phyloP scores from a whole-genome alignment of 345 rosid genomes.

The Clausena lansium region DNA sequence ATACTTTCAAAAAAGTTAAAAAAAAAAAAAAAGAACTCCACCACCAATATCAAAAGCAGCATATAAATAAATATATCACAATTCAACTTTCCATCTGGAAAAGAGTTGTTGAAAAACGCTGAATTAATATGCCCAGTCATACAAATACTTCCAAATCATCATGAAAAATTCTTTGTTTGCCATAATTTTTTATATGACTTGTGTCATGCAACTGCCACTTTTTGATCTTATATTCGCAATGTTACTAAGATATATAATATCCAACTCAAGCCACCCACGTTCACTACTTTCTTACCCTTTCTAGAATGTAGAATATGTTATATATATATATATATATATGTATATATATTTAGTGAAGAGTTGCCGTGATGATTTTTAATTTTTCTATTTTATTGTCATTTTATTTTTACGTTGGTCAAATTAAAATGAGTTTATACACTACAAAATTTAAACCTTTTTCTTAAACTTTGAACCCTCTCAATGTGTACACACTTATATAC shows the following conservation, averaged over 20 bases:
- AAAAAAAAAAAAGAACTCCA: not conserved
- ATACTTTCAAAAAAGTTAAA: too few species aligned
- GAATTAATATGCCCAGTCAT: not conserved
- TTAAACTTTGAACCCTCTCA: too few species aligned
- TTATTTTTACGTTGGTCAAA: too few species aligned
- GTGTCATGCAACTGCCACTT: not conserved
- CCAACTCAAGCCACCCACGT: slow-evolving; percentile 9
- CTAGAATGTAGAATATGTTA: not conserved
- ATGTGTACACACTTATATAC: too few species aligned
- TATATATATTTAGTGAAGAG: too few species aligned
- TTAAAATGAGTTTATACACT: too few species aligned
- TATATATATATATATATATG: too few species aligned
- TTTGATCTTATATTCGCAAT: not conserved
- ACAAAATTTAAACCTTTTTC: too few species aligned
- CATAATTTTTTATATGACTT: not conserved
- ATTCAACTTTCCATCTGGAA: not conserved
- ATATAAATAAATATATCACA: too few species aligned
- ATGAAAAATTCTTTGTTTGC: not conserved
- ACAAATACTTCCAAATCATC: not conserved
- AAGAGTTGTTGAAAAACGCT: not conserved
- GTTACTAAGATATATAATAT: not conserved
- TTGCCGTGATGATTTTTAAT: too few species aligned
- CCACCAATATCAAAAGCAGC: not conserved
- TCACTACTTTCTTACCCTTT: not conserved
- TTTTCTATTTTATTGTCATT: too few species aligned